Conservation (phyloP, 257 asterid genomes). For the Prunella vulgaris region DNA sequence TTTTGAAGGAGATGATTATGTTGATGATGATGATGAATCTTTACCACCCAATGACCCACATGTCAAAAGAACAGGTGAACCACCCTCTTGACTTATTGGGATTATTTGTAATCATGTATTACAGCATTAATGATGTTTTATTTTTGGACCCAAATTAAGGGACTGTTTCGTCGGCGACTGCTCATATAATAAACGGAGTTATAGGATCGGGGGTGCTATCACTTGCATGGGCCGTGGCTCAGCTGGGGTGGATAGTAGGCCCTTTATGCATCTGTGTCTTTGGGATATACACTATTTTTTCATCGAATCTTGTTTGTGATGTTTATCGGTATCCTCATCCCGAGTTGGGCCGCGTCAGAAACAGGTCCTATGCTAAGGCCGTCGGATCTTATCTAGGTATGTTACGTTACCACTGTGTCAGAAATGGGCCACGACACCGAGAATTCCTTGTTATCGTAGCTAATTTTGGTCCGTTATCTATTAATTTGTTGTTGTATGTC, state of each 20-base stretch:
- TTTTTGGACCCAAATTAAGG: conserved; percentile 33
- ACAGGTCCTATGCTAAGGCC: conserved; percentile 49
- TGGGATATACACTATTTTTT: conserved; percentile 35
- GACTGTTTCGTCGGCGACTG: conserved; percentile 46
- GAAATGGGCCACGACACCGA: no score
- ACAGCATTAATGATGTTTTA: no score
- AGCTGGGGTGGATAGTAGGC: conserved; percentile 60
- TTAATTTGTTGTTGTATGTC: no score
- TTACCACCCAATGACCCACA: no score
- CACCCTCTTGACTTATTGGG: no score
- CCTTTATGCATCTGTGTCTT: conserved; percentile 39
- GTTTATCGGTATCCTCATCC: conserved; percentile 55
- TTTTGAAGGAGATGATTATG: no score
- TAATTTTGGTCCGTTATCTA: no score
- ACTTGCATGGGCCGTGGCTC: conserved; percentile 63
- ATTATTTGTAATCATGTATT: no score
- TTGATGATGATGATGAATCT: no score
- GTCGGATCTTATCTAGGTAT: conserved; percentile 49
- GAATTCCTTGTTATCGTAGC: no score
- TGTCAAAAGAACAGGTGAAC: no score
- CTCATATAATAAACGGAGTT: conserved; percentile 58
- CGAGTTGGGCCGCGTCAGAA: conserved; percentile 45
- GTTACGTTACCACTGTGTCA: no score
- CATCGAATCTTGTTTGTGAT: conserved; percentile 50
- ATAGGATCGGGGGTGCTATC: conserved; percentile 64